These are phyloP conservation scores for Dactylellina parvicollis DNA, from an alignment of 2,329 filamentous ascomycete species.

Conservation along the genomic window DNA sequence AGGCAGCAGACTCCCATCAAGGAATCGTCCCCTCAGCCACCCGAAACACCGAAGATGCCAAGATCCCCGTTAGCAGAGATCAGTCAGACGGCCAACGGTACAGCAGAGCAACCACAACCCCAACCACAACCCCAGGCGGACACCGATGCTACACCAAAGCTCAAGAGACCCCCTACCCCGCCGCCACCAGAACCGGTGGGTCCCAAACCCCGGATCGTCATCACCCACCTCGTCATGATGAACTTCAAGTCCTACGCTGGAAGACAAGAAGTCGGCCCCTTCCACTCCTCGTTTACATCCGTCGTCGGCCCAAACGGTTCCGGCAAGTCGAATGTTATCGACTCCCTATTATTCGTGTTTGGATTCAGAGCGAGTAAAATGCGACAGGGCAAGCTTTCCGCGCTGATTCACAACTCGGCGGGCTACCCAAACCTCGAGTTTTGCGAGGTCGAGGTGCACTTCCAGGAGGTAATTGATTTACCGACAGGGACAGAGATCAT, in stretches of 20 bases:
- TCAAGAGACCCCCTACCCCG: slow-evolving; percentile 26
- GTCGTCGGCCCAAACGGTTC: slow-evolving; percentile 98
- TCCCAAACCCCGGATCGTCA: slow-evolving; percentile 87
- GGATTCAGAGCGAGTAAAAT: slow-evolving; percentile 99
- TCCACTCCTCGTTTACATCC: slow-evolving; percentile 93
- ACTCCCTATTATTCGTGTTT: slow-evolving; percentile 97
- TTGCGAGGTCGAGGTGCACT: slow-evolving; percentile 96
- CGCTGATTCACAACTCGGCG: slow-evolving; percentile 95
- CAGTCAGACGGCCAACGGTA: slow-evolving; percentile 12
- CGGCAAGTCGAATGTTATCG: slow-evolving; percentile 98
- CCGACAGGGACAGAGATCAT: slow-evolving; percentile 69
- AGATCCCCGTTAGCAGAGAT: slow-evolving; percentile 30
- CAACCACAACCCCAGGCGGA: slow-evolving; percentile 1
- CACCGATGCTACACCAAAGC: slow-evolving; percentile 19
- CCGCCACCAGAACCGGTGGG: slow-evolving; percentile 63
- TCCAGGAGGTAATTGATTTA: slow-evolving; percentile 91
- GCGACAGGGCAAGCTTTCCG: slow-evolving; percentile 97
- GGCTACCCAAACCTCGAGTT: slow-evolving; percentile 83
- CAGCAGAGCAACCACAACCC: not conserved
- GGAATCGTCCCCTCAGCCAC: slow-evolving; percentile 23
- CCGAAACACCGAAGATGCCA: slow-evolving; percentile 23
- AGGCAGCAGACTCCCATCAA: slow-evolving; percentile 40
- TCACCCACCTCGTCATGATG: slow-evolving; percentile 87
- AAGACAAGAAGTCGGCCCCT: slow-evolving; percentile 91
- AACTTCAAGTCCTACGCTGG: slow-evolving; percentile 99